phyloP scores from a whole-genome alignment of 192 early-diverging fungal species.

The Coemansia sp. region DNA sequence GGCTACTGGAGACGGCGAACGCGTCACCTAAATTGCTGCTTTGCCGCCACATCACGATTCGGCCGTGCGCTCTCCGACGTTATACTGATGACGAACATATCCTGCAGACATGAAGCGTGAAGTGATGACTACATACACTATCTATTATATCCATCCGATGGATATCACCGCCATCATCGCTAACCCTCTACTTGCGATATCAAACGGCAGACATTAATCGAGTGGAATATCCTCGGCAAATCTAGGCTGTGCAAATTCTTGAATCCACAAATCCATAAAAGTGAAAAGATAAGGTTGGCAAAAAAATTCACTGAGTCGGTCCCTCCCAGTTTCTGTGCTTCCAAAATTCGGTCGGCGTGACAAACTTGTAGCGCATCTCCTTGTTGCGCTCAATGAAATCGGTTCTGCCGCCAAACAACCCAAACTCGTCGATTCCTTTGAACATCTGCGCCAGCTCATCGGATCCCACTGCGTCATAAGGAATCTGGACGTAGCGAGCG shows the following conservation, averaged over 20 bases:
- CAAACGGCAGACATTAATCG: not conserved
- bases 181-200: not conserved
- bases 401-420: conserved; percentile 5
- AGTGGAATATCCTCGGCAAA: not conserved
- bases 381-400: conserved; percentile 26
- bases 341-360: conserved; percentile 28
- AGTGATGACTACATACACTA: not conserved
- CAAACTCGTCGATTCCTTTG: conserved; percentile 25
- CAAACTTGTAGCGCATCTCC: conserved; percentile 11
- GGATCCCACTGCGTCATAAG: conserved; percentile 2
- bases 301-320: conserved; percentile 20
- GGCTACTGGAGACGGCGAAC: too few species aligned
- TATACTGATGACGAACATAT: too few species aligned
- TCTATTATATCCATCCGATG: not conserved
- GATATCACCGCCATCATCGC: not conserved
- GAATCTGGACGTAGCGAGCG: conserved; percentile 23
- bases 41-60: too few species aligned
- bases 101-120: too few species aligned
- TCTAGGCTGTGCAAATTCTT: not conserved
- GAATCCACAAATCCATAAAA: too few species aligned
- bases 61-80: too few species aligned
- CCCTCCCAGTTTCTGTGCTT: conserved; percentile 50
- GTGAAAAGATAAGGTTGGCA: not conserved
- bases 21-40: too few species aligned
- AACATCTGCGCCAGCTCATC: conserved; percentile 24